phyloP scores from a whole-genome alignment of 805 yeast genomes.

The Kuraishia hungarica region DNA sequence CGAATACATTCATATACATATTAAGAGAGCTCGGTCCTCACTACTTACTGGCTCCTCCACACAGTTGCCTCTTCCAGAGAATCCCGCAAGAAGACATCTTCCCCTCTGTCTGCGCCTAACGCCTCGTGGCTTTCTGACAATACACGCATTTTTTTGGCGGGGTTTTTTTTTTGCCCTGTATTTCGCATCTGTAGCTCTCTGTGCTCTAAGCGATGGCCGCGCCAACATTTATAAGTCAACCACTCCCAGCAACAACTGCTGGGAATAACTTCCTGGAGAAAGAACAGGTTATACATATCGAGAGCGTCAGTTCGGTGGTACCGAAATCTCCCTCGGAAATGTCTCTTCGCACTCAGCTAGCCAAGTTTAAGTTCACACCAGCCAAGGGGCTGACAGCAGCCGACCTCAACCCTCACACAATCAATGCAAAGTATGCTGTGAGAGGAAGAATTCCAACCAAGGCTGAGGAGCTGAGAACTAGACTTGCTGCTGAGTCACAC shows the following conservation, averaged over 20 bases:
- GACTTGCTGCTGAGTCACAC: conserved; percentile 43
- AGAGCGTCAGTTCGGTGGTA: background rate
- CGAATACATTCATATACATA: no score
- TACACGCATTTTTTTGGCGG: background rate
- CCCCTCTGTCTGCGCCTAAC: background rate
- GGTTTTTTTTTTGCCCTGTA: background rate
- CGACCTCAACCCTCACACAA: conserved; percentile 65
- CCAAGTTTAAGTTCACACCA: conserved; percentile 16
- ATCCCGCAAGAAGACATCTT: background rate
- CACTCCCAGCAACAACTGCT: background rate
- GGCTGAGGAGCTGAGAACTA: conserved; percentile 73
- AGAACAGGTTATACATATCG: background rate
- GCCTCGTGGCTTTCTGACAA: background rate
- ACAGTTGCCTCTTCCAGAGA: background rate
- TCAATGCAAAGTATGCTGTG: conserved; percentile 91
- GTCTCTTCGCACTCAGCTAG: background rate
- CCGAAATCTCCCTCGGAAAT: background rate
- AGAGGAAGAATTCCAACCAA: conserved; percentile 90
- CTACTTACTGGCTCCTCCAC: background rate
- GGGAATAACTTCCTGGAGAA: background rate
- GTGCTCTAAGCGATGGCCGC: background rate
- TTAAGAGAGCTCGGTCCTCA: background rate
- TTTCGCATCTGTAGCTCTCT: background rate
- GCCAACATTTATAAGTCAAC: background rate
- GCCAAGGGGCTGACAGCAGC: conserved; percentile 26